Conservation (phyloP, 306 rosid species). For the Geum urbanum region DNA sequence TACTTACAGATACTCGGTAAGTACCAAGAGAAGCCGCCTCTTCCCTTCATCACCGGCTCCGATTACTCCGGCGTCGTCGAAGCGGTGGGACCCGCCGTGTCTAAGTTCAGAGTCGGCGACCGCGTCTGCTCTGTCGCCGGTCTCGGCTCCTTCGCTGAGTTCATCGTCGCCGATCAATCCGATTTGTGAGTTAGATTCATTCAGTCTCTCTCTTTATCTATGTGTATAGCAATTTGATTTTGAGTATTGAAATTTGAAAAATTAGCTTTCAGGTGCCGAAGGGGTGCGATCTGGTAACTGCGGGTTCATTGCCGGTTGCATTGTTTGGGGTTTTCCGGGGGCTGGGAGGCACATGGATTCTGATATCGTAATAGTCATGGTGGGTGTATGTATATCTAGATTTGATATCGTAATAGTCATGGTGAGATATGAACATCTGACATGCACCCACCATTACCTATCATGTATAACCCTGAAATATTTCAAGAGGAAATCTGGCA, state of each 20-base stretch:
- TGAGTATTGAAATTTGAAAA: neutral
- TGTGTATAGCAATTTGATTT: neutral
- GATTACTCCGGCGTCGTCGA: conserved; percentile 65
- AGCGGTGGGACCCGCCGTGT: conserved; percentile 55
- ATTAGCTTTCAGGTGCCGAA: conserved; percentile 72
- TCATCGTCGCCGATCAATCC: conserved; percentile 56
- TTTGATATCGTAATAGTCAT: neutral
- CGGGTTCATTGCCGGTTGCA: conserved; percentile 83
- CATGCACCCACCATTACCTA: neutral
- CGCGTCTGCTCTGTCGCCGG: conserved; percentile 62
- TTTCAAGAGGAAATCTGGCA: neutral
- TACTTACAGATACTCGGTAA: conserved; percentile 68
- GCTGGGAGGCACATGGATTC: no score
- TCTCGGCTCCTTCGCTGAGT: conserved; percentile 73
- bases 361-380: no score
- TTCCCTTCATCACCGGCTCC: conserved; percentile 85
- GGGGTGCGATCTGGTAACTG: conserved; percentile 77
- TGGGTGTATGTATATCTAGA: no score
- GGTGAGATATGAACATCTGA: neutral
- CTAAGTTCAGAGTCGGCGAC: conserved; percentile 61
- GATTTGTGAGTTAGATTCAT: conserved; percentile 41
- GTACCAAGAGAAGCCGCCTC: conserved; percentile 64
- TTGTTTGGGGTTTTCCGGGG: conserved; percentile 9
- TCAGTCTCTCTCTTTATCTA: no score
- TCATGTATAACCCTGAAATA: neutral